Base-by-base conservation (phyloP, 768 basidiomycete genomes). In the Mycena albidolilacea region DNA sequence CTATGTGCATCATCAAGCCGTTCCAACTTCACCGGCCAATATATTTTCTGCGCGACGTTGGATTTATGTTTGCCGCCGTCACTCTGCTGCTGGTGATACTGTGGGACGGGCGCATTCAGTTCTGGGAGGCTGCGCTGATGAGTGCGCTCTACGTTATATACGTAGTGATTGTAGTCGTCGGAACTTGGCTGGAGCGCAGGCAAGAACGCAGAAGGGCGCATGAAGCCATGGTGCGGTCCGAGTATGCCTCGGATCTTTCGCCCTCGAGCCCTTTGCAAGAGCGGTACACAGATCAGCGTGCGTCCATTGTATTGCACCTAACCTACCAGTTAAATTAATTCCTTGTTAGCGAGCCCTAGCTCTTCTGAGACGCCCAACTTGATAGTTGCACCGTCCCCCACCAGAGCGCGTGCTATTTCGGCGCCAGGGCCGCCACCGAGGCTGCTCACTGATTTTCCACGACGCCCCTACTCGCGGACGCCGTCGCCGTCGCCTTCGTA, bases 1-100 rank as follows among this genome's bases (percentile, higher is more conserved):
- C 94, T n/a, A 97, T 99, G 93, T 97, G 95, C 77, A 92, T 99
- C 81, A 96, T 99, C 82, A 94, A 93, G 70, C 97, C 97, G 0
- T 99, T 99, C 83, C 89, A 90, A 76, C 96, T 99, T 38, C 86
- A 92, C 43, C 90, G 86, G 0, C 84, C 86, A 19, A 92, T 95
- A 0, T 69, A 64, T 48, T 99, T 99, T 84, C 82, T 98, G 12
- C 93, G 98, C 48, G 98, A 99, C 81, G 94, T 97, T 41, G 92
- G 95, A 7, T 99, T 99, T 87, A 98, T 98, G 83, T 91, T 94
- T n/a, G 77, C 90, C 11, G 93, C 97, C 0, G 91, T 98, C 52
- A 66, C 82, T n/a, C 76, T 94, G n/a, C 85, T 98, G 1, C 86
- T 99, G 14, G 79, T 87, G 17, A 95, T 95, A 44, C 87, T 98